These are phyloP conservation scores for Cordyceps militaris DNA, from an alignment of 2,329 filamentous ascomycete species.

Conservation along the genomic window DNA sequence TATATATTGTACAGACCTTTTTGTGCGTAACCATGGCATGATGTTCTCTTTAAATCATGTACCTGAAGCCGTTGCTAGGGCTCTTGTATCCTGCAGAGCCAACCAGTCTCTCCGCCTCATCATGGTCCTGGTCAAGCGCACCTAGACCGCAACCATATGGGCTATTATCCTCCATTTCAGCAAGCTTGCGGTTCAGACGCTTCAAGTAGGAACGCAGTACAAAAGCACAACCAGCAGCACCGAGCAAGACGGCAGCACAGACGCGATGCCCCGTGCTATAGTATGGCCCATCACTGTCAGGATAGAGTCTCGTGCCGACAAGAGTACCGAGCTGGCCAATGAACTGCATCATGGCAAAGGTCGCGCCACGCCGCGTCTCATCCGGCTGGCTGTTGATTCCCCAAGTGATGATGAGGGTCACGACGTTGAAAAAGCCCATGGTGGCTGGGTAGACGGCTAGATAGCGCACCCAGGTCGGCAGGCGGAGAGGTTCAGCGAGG, in stretches of 20 bases:
- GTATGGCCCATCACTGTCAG: slow-evolving; percentile 50
- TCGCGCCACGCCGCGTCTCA: slow-evolving; percentile 62
- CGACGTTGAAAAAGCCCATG: slow-evolving; percentile 74
- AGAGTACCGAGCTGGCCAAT: slow-evolving; percentile 75
- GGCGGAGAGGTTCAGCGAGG: slow-evolving; percentile 41
- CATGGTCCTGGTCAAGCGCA: not conserved
- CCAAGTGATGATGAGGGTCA: slow-evolving; percentile 83
- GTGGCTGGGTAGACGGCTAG: slow-evolving; percentile 71
- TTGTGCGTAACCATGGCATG: not conserved
- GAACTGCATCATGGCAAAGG: slow-evolving; percentile 73
- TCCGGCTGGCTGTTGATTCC: slow-evolving; percentile 76
- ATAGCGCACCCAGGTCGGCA: slow-evolving; percentile 53
- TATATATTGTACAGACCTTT: not conserved
- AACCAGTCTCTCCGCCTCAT: slow-evolving; percentile 36
- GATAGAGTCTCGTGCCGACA: slow-evolving; percentile 61
- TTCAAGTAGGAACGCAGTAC: slow-evolving; percentile 46
- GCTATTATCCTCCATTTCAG: slow-evolving; percentile 26
- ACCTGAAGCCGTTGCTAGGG: slow-evolving; percentile 32
- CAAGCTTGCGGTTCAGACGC: slow-evolving; percentile 42
- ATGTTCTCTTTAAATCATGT: slow-evolving; percentile 35
- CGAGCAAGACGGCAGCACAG: slow-evolving; percentile 56
- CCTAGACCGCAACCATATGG: not conserved
- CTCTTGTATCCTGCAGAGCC: slow-evolving; percentile 22
- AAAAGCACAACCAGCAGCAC: slow-evolving; percentile 50
- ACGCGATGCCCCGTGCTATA: slow-evolving; percentile 56